phyloP scores from a whole-genome alignment of 371 early-diverging fungal species.

The Dinochytrium kinnereticum region DNA sequence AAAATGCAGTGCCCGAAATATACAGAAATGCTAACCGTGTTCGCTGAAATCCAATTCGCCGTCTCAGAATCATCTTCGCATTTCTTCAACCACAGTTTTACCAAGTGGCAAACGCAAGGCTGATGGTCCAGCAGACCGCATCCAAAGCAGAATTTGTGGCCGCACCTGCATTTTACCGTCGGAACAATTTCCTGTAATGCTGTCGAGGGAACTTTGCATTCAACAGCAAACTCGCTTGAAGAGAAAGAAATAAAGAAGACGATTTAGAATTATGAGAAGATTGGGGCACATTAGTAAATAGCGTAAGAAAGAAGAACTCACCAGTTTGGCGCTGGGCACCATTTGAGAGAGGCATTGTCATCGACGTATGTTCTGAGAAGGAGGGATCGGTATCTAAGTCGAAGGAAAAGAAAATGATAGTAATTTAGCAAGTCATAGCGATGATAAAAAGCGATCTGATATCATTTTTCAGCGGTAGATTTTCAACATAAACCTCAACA shows the following conservation, averaged over 20 bases:
- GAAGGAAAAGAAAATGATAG: conserved; percentile 14
- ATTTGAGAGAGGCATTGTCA: conserved; percentile 77
- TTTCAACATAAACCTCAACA: too few species aligned
- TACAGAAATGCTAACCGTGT: conserved; percentile 60
- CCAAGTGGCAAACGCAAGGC: conserved; percentile 88
- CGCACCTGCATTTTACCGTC: conserved; percentile 83
- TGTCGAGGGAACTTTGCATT: conserved; percentile 78
- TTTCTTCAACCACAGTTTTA: conserved; percentile 90
- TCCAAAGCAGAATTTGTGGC: conserved; percentile 90
- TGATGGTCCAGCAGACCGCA: conserved; percentile 90
- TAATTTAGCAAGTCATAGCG: background rate
- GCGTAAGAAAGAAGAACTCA: background rate
- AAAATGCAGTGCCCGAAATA: background rate
- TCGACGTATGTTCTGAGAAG: conserved; percentile 89
- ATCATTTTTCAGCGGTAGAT: too few species aligned
- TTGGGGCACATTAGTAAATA: background rate
- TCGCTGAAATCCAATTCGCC: conserved; percentile 94
- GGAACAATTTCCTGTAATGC: conserved; percentile 81
- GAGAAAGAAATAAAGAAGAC: conserved; percentile 4
- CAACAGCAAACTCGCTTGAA: conserved; percentile 80
- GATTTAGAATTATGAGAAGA: too few species aligned
- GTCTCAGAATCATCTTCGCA: conserved; percentile 98
- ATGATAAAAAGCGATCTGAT: too few species aligned
- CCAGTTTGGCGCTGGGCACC: conserved; percentile 97
- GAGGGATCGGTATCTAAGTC: conserved; percentile 72